These are phyloP conservation scores for Parietichytrium sp. DNA, from an alignment of 108 stramenopile genomes.

Conservation along the genomic window DNA sequence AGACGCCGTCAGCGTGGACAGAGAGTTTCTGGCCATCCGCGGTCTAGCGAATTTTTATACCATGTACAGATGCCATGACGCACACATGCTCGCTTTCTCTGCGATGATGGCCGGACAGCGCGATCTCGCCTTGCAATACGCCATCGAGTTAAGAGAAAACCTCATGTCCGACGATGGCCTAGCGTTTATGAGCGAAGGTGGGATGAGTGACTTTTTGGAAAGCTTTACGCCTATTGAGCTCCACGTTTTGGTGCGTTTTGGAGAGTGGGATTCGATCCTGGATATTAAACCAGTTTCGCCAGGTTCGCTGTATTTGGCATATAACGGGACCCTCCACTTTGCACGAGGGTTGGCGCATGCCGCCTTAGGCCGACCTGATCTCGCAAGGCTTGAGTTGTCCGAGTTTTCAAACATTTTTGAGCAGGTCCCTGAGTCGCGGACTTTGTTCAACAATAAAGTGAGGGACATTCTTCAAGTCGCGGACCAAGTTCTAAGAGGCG, in stretches of 20 bases:
- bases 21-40: not conserved
- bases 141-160: not conserved
- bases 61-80: not conserved
- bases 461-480: not conserved
- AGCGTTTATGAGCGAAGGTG: not conserved
- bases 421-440: not conserved
- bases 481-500: not conserved
- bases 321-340: not conserved
- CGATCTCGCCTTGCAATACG: not conserved
- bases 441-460: conserved; percentile 3
- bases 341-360: not conserved
- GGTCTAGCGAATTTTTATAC: not conserved
- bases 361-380: not conserved
- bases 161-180: not conserved
- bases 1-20: not conserved
- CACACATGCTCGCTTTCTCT: not conserved
- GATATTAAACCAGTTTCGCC: not conserved
- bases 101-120: not conserved
- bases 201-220: not conserved
- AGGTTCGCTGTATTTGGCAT: not conserved
- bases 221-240: not conserved
- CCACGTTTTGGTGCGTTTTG: not conserved
- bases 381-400: not conserved
- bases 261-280: conserved; percentile 4
- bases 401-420: not conserved